Percentiles rank a stretch among this genome's conserved stretches.
Evolutionary conservation across 2,329 filamentous ascomycete species (phyloP).

Genomic region (Alternaria tenuissima): DNA sequence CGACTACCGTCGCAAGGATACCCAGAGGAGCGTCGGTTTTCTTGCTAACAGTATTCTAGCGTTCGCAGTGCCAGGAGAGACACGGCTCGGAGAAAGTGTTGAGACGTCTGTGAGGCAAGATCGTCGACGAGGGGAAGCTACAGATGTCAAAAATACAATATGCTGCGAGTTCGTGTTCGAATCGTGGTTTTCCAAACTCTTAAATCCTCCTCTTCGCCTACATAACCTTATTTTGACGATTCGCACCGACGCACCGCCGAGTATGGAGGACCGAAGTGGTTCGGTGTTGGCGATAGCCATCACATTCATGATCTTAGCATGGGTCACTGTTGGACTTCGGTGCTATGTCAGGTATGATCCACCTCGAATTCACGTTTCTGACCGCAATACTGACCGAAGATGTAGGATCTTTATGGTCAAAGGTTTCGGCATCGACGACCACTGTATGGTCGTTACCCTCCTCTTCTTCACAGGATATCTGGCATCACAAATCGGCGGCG

Average conservation of each 20-base stretch:
- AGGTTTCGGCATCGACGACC: constrained; percentile 52
- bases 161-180: constrained; percentile 11
- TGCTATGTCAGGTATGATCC: constrained; percentile 47
- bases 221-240: constrained; percentile 3
- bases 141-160: constrained; percentile 17
- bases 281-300: constrained; percentile 42
- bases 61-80: constrained; percentile 9
- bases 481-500: constrained; percentile 43
- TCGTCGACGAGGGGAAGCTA: constrained; percentile 11
- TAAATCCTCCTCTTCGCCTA: constrained; percentile 8
- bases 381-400: constrained; percentile 8
- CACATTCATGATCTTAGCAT: constrained; percentile 49
- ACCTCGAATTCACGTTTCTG: constrained; percentile 1
- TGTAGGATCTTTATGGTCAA: constrained; percentile 44
- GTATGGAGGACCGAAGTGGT: constrained; percentile 39
- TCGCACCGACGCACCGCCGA: constrained; percentile 1
- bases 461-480: constrained; percentile 49
- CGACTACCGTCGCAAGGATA: constrained; percentile 19
- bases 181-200: neutral
- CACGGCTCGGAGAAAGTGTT: constrained; percentile 13
- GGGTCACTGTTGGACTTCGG: constrained; percentile 49
- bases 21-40: constrained; percentile 13
- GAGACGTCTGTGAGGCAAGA: constrained; percentile 19
- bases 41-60: constrained; percentile 22
- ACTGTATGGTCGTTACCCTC: constrained; percentile 50